A percentile compares a stretch with the other conserved stretches of the same genome.
phyloP scores from a whole-genome alignment of 2,329 filamentous ascomycete genomes.

The Beauveria sp. region DNA sequence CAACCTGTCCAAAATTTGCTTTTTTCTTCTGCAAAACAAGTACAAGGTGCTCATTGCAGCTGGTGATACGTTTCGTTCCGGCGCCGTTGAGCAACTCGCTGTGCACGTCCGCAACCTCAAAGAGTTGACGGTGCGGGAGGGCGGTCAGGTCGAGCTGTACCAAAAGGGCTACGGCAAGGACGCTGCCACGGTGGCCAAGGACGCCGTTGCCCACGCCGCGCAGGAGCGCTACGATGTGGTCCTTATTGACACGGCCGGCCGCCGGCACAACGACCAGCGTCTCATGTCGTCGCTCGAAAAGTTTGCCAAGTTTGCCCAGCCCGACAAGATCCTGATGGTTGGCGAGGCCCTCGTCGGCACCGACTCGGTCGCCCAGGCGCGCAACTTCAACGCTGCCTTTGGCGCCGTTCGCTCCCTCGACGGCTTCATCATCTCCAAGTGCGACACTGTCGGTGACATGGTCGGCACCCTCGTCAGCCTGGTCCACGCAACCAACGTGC shows the following conservation, averaged over 20 bases:
- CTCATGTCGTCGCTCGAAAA: conserved; percentile 97
- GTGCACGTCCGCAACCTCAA: conserved; percentile 92
- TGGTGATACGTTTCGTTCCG: conserved; percentile 93
- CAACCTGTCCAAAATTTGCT: conserved; percentile 95
- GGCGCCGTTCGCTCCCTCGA: conserved; percentile 74
- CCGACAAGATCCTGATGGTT: conserved; percentile 99
- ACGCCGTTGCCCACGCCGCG: conserved; percentile 76
- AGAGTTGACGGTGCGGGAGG: conserved; percentile 78
- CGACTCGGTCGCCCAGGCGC: conserved; percentile 88
- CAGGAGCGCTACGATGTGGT: conserved; percentile 82
- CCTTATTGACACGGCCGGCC: conserved; percentile 90
- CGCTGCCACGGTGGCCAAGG: conserved; percentile 88
- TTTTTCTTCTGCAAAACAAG: conserved; percentile 95
- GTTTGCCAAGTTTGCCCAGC: conserved; percentile 90
- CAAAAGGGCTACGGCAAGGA: conserved; percentile 98
- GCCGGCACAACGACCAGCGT: conserved; percentile 89
- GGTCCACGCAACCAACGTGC: conserved; percentile 94
- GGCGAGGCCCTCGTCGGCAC: conserved; percentile 82
- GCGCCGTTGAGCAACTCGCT: conserved; percentile 91
- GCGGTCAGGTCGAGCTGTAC: conserved; percentile 79
- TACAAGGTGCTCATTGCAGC: conserved; percentile 91
- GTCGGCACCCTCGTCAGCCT: conserved; percentile 91
- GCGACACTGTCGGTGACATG: conserved; percentile 99
- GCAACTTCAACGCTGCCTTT: conserved; percentile 93
- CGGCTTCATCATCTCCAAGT: conserved; percentile 97